Percentiles rank a stretch among this genome's conserved stretches.
phyloP scores from a whole-genome alignment of 352 stramenopile genomes.

The Phytophthora idaei region DNA sequence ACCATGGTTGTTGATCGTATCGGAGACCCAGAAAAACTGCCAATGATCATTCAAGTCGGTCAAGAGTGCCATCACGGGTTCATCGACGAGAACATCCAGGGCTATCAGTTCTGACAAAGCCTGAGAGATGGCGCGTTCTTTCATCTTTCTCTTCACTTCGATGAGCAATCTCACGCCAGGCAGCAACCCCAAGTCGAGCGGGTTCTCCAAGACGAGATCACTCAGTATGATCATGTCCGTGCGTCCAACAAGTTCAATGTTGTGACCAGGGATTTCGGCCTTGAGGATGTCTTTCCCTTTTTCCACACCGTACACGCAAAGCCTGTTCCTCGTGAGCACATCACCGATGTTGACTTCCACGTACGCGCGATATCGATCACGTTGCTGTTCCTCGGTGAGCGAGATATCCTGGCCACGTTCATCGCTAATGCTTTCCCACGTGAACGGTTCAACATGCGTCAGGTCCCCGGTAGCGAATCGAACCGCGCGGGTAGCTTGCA shows the following conservation, averaged over 20 bases:
- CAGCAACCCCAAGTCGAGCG: constrained; percentile 24
- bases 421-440: constrained; percentile 25
- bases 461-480: constrained; percentile 23
- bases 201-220: constrained; percentile 24
- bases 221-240: constrained; percentile 53
- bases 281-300: constrained; percentile 35
- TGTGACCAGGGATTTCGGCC: constrained; percentile 32
- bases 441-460: constrained; percentile 24
- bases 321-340: constrained; percentile 37
- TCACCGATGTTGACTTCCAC: constrained; percentile 44
- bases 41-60: constrained; percentile 44
- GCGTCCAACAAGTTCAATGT: constrained; percentile 43
- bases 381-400: constrained; percentile 43
- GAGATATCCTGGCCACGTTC: constrained; percentile 2
- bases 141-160: constrained; percentile 49
- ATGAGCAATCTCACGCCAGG: constrained; percentile 53
- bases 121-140: constrained; percentile 35
- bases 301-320: constrained; percentile 48
- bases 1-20: constrained; percentile 25
- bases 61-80: constrained; percentile 52
- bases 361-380: constrained; percentile 36
- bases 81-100: constrained; percentile 41
- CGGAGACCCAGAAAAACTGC: constrained; percentile 55
- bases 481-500: constrained; percentile 17
- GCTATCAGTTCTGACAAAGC: constrained; percentile 50